Percentiles rank a stretch among this genome's conserved stretches.
Evolutionary conservation across 2,329 filamentous ascomycete genomes (phyloP).

Genomic region (Cladosporium sp.): DNA sequence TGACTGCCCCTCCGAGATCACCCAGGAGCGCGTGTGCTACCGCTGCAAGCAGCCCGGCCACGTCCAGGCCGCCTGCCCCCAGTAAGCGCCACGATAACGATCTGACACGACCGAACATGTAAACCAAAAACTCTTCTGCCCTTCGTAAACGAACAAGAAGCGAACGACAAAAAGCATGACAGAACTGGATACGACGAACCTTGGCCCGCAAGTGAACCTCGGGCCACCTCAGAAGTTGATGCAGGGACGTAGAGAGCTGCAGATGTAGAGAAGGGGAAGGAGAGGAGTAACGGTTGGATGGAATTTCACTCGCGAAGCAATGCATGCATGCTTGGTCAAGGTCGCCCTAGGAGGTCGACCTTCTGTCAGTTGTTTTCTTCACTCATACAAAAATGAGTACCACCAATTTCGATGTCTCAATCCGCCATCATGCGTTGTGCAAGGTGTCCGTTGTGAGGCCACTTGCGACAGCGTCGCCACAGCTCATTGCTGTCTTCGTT

Average conservation of each 20-base stretch:
- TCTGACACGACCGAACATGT: conserved; percentile 15
- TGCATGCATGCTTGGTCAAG: conserved; percentile 6
- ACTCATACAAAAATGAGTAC: neutral
- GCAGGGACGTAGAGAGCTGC: conserved; percentile 11
- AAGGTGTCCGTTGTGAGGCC: neutral
- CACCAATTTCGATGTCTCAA: conserved; percentile 4
- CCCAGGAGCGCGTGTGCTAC: conserved; percentile 95
- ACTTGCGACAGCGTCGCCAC: neutral
- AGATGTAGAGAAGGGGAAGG: conserved; percentile 1
- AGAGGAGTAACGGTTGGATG: conserved; percentile 11
- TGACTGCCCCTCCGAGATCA: conserved; percentile 91
- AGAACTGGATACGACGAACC: conserved; percentile 4
- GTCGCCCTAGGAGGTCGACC: conserved; percentile 5
- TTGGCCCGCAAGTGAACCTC: conserved; percentile 4
- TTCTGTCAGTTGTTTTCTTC: conserved; percentile 6
- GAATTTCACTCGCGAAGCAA: neutral
- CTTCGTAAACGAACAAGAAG: conserved; percentile 9
- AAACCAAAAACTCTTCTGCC: conserved; percentile 11
- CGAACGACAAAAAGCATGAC: conserved; percentile 2
- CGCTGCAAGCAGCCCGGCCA: conserved; percentile 86
- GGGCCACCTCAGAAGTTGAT: conserved; percentile 10
- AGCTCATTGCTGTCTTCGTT: neutral
- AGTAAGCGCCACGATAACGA: conserved; percentile 47
- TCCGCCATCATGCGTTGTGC: neutral
- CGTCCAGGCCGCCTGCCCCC: conserved; percentile 90